phyloP scores from a whole-genome alignment of 345 rosid genomes.

The Eucalyptus dawsonii region DNA sequence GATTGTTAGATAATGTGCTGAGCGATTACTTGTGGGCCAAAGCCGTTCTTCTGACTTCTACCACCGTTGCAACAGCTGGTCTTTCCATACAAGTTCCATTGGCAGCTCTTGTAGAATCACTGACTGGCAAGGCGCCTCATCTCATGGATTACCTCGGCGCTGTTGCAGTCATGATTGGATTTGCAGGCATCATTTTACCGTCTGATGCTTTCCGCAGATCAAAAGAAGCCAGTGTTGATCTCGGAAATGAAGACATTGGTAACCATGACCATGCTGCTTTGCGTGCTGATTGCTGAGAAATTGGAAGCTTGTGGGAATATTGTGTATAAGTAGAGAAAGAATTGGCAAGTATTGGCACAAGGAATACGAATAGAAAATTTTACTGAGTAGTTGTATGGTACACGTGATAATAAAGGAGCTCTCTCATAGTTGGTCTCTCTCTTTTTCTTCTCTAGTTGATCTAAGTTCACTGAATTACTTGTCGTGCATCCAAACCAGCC shows the following conservation, averaged over 20 bases:
- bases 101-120: slow-evolving; percentile 79
- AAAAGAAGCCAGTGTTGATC: slow-evolving; percentile 20
- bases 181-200: slow-evolving; percentile 79
- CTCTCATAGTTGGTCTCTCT: background rate
- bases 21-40: slow-evolving; percentile 95
- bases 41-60: slow-evolving; percentile 79
- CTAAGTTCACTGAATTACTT: background rate
- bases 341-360: background rate
- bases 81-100: slow-evolving; percentile 91
- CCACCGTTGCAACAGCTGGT: slow-evolving; percentile 91
- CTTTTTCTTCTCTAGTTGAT: background rate
- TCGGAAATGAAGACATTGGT: slow-evolving; percentile 13
- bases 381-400: background rate
- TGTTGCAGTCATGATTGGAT: slow-evolving; percentile 75
- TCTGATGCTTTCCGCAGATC: slow-evolving; percentile 28
- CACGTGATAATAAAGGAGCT: background rate
- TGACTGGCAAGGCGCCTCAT: slow-evolving; percentile 60
- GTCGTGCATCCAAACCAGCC: background rate
- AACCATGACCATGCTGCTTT: background rate
- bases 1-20: slow-evolving; percentile 81
- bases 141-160: slow-evolving; percentile 72
- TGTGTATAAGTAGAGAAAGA: background rate
- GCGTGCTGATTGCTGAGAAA: background rate
- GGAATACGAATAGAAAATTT: background rate
- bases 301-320: background rate